phyloP scores from a whole-genome alignment of 2,329 filamentous ascomycete species.

The Claviceps cyperi region DNA sequence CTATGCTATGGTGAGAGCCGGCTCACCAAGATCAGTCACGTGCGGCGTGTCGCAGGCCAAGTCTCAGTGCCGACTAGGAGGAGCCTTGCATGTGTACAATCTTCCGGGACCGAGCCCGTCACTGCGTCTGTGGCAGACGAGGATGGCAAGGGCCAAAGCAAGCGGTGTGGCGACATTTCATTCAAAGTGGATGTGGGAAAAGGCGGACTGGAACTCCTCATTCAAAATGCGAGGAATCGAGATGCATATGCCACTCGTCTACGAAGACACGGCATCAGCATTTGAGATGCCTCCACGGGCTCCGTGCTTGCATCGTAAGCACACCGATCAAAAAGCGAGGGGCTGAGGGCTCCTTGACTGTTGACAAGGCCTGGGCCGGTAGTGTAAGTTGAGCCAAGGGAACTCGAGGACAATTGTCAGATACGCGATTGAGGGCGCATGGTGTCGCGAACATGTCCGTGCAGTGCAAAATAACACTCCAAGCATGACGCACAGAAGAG shows the following conservation, averaged over 20 bases:
- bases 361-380: not conserved
- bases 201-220: constrained; percentile 45
- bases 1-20: constrained; percentile 46
- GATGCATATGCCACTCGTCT: not conserved
- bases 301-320: too few species aligned
- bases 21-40: constrained; percentile 58
- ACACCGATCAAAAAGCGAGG: too few species aligned
- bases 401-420: not conserved
- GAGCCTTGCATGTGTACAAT: constrained; percentile 68
- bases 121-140: constrained; percentile 65
- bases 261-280: too few species aligned
- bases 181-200: constrained; percentile 69
- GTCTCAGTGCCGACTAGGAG: constrained; percentile 59
- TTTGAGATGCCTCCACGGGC: too few species aligned
- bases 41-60: constrained; percentile 59
- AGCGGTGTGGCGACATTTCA: constrained; percentile 51
- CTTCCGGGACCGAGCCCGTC: constrained; percentile 60
- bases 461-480: not conserved
- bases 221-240: constrained; percentile 36
- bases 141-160: constrained; percentile 44
- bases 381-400: not conserved
- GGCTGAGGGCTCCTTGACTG: not conserved
- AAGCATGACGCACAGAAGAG: not conserved
- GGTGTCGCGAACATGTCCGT: constrained; percentile 2
- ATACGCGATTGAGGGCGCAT: not conserved